Evolutionary conservation across 768 basidiomycete genomes (phyloP).

Genomic region (Candolleomyces aberdarensis): DNA sequence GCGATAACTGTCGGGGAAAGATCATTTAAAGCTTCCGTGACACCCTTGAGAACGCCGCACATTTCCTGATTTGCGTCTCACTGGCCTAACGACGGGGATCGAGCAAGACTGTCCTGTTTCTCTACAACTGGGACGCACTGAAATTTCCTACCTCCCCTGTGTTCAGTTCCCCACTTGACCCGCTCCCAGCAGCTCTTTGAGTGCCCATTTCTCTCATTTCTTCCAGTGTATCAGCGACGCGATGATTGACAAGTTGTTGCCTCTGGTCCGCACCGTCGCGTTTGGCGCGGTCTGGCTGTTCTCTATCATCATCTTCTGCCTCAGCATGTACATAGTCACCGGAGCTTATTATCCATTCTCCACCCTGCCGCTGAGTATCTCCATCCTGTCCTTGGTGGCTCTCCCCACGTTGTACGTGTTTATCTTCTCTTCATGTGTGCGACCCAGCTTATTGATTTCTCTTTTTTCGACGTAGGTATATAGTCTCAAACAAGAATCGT

Average conservation of each 20-base stretch:
- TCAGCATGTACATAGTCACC: slow-evolving; percentile 22
- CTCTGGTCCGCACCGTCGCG: background rate
- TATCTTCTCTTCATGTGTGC: background rate
- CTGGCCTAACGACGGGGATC: background rate
- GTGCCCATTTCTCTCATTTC: background rate
- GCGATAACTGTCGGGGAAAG: too few relatives aligned
- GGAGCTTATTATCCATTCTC: slow-evolving; percentile 25
- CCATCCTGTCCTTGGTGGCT: slow-evolving; percentile 35
- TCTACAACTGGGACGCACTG: background rate
- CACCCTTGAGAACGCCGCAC: too few relatives aligned
- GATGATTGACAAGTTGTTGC: slow-evolving; percentile 1
- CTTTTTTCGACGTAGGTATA: slow-evolving; percentile 22
- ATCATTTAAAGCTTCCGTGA: too few relatives aligned
- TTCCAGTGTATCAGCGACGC: background rate
- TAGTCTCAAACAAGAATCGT: slow-evolving; percentile 32
- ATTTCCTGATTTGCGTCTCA: background rate
- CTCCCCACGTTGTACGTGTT: slow-evolving; percentile 36
- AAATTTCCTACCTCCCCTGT: background rate
- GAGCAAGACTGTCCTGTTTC: background rate
- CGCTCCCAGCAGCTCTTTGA: background rate
- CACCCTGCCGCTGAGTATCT: slow-evolving; percentile 32
- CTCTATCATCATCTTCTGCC: slow-evolving; percentile 19
- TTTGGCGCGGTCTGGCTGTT: slow-evolving; percentile 15
- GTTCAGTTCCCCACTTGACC: background rate
- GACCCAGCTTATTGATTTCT: background rate